Evolutionary conservation across 2,329 filamentous ascomycete genomes (phyloP).

Genomic region (Sclerotinia borealis): DNA sequence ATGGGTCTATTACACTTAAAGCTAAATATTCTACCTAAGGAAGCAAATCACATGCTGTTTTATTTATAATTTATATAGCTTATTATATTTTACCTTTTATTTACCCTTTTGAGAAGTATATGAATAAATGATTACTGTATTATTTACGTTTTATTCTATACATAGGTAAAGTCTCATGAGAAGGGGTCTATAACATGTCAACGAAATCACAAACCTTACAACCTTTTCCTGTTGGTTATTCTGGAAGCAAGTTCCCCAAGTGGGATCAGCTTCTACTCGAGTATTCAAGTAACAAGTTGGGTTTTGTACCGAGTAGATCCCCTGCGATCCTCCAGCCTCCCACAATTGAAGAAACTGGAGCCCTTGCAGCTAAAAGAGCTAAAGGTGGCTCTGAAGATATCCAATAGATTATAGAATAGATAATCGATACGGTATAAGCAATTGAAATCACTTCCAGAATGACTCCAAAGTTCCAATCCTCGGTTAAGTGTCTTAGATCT

Average conservation of each 20-base stretch:
- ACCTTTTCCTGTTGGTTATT: too few relatives aligned
- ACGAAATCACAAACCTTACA: background rate
- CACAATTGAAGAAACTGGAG: slow-evolving; percentile 1
- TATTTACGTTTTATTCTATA: background rate
- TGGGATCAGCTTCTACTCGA: too few relatives aligned
- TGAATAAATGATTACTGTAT: too few relatives aligned
- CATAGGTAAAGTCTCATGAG: background rate
- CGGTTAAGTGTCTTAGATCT: slow-evolving; percentile 2
- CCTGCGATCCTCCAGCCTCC: slow-evolving; percentile 6
- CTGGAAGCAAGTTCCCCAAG: too few relatives aligned
- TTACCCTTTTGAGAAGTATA: background rate
- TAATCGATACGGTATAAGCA: background rate
- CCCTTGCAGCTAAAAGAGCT: slow-evolving; percentile 7
- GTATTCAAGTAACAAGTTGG: too few relatives aligned
- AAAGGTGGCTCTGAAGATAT: background rate
- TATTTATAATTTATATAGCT: background rate
- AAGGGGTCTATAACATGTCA: background rate
- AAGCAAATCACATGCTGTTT: background rate
- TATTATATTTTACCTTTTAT: too few relatives aligned
- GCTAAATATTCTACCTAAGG: too few relatives aligned
- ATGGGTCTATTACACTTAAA: background rate
- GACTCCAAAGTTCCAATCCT: background rate
- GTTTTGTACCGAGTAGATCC: background rate
- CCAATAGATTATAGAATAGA: background rate
- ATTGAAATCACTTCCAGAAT: background rate